Base-by-base conservation (phyloP, 2,329 filamentous ascomycete genomes). In the Neonectria coccinea region DNA sequence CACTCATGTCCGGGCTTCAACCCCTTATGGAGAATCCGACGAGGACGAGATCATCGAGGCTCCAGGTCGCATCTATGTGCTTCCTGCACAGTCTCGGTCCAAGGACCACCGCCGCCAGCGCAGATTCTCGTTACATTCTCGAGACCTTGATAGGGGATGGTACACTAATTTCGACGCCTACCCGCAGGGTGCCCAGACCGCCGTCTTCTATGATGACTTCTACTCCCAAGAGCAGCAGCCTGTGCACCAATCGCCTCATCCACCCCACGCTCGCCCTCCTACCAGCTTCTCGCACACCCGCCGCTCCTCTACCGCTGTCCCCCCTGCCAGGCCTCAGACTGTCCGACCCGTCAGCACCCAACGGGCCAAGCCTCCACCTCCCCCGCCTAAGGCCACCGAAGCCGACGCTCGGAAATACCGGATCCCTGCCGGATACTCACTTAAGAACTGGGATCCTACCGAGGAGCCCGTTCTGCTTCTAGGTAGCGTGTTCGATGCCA, bases 381-480 rank as follows among this genome's bases (percentile, higher is more conserved):
- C 79, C 9, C 69, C 78, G 10, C 77, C 79, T 59, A 81, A 83
- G 74, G 88, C 88, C 6, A 90, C 87, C 31, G 86, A 88, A 67
- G 81, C 80, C 12, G 88, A 91, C 76, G 86, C 88, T 39, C 83
- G 82, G 74, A 83, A 80, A 77, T 91, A 92, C 75, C 87, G 88
- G 65, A 97, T 99, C 62, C 94, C 96, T 2, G 80, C 89, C 1
- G 95, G 96, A 67, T 99, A 97, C 83, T 97, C 93, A 27, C 89
- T 95, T 77, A 98, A 98, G 86, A 97, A 98, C 83, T 98, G 96
- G 96, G 96, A 99, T 78, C 95, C 95, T 1, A 90, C 89, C 29
- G 95, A 98, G 83, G 90, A 94, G 72, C 96, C 96, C 56, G 97
- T 99, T 77, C 90, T 97, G 77, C 88, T 99, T 27, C 86, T 98